phyloP scores from a whole-genome alignment of 1,284 basidiomycete genomes.

The Naganishia sp. region DNA sequence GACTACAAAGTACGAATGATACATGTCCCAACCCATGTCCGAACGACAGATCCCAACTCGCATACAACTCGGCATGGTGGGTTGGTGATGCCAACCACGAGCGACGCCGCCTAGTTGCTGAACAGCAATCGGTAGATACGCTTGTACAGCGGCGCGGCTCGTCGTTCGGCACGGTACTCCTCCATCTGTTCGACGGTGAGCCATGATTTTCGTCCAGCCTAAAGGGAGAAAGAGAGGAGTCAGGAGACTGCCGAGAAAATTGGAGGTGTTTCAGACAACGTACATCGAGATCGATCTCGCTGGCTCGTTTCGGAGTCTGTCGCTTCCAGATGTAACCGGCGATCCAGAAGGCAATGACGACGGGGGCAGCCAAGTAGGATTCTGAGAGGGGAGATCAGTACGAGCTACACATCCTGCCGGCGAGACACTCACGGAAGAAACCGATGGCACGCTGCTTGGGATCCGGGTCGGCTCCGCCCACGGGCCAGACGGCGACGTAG shows the following conservation, averaged over 20 bases:
- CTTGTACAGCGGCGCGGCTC: conserved; percentile 41
- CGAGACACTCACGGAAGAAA: conserved; percentile 51
- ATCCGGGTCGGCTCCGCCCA: conserved; percentile 41
- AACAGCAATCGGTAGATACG: conserved; percentile 50
- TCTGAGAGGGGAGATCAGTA: conserved; percentile 32
- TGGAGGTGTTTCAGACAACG: background rate
- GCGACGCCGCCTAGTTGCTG: conserved; percentile 28
- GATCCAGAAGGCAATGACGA: conserved; percentile 50
- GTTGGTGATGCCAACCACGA: no score
- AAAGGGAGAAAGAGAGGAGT: background rate
- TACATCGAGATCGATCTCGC: conserved; percentile 54
- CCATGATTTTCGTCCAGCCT: conserved; percentile 54
- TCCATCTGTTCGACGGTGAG: conserved; percentile 54
- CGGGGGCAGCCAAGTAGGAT: conserved; percentile 53
- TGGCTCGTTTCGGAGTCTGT: conserved; percentile 43
- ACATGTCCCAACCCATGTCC: no score
- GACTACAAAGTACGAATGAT: no score
- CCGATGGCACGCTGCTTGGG: conserved; percentile 46
- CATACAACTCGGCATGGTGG: no score
- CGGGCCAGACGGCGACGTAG: conserved; percentile 48
- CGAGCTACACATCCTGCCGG: background rate
- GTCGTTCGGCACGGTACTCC: conserved; percentile 45
- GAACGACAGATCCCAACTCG: no score
- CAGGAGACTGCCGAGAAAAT: background rate
- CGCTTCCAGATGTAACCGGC: conserved; percentile 50